phyloP scores from a whole-genome alignment of 345 rosid species.

The Pelargonium nanum region DNA sequence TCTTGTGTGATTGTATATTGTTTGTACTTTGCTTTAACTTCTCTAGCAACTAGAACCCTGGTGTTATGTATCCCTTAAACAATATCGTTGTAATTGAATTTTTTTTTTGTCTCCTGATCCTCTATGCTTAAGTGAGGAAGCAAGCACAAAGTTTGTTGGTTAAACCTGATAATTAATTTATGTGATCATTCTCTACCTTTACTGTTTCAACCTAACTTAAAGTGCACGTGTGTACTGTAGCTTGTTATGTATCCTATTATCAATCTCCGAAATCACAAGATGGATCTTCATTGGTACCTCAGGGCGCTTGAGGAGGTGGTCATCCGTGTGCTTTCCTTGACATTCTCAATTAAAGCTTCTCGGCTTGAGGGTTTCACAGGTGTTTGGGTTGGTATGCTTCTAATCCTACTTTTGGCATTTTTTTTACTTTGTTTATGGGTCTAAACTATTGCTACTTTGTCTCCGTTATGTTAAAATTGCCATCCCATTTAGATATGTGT shows the following conservation, averaged over 20 bases:
- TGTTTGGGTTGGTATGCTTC: constrained; percentile 68
- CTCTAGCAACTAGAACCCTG: too few relatives aligned
- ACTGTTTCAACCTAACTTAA: constrained; percentile 10
- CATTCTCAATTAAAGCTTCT: constrained; percentile 65
- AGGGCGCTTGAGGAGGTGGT: constrained; percentile 81
- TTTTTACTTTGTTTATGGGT: constrained; percentile 1
- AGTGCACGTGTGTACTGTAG: constrained; percentile 30
- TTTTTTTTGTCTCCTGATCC: too few relatives aligned
- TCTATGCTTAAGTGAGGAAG: too few relatives aligned
- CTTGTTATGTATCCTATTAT: constrained; percentile 80
- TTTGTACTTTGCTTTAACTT: too few relatives aligned
- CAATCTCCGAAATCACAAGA: constrained; percentile 79
- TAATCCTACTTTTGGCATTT: constrained; percentile 2
- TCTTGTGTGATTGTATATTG: not conserved
- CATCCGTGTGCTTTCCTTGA: constrained; percentile 55
- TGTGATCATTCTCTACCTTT: not conserved
- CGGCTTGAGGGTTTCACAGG: constrained; percentile 73
- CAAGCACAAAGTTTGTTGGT: not conserved
- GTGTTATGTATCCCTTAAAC: too few relatives aligned
- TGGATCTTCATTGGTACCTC: constrained; percentile 93
- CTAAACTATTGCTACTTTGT: too few relatives aligned
- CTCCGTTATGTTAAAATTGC: too few relatives aligned
- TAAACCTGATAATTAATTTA: constrained; percentile 3
- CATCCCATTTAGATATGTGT: too few relatives aligned
- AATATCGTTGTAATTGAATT: too few relatives aligned